These are phyloP conservation scores for Colletotrichum echinochloae DNA, from an alignment of 2,329 filamentous ascomycete species.

Conservation along the genomic window DNA sequence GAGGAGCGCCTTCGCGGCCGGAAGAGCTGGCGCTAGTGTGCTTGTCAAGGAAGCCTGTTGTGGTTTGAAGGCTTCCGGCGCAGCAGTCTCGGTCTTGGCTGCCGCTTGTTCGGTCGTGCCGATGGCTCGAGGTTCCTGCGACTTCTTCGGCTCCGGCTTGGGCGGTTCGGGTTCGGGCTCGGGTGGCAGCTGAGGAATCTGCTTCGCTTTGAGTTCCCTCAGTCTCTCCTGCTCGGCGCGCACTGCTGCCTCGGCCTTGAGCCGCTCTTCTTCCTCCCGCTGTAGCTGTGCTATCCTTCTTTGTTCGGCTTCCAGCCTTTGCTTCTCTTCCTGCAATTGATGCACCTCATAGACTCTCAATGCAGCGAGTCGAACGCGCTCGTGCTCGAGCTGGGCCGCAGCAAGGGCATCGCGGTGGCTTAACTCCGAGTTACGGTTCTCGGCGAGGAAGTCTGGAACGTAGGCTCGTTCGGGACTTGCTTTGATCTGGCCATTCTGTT, in stretches of 20 bases:
- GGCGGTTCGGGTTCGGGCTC: conserved; percentile 49
- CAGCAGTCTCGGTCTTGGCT: conserved; percentile 26
- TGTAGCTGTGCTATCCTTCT: conserved; percentile 58
- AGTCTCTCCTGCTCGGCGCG: conserved; percentile 61
- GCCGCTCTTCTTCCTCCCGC: conserved; percentile 59
- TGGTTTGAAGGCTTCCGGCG: conserved; percentile 28
- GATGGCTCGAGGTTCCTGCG: conserved; percentile 43
- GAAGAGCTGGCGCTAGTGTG: conserved; percentile 37
- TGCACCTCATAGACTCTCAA: conserved; percentile 62
- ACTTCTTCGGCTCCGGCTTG: conserved; percentile 45
- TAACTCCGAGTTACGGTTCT: conserved; percentile 71
- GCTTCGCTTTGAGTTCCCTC: conserved; percentile 60
- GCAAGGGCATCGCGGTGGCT: conserved; percentile 75
- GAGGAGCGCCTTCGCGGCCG: conserved; percentile 38
- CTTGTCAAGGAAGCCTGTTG: conserved; percentile 23
- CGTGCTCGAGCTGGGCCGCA: conserved; percentile 74
- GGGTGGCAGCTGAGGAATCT: conserved; percentile 58
- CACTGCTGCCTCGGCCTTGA: conserved; percentile 58
- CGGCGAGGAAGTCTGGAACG: conserved; percentile 70
- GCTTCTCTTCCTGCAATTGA: conserved; percentile 58
- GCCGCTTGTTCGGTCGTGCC: conserved; percentile 37
- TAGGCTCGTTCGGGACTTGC: conserved; percentile 60
- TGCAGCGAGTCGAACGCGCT: conserved; percentile 68
- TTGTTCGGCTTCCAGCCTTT: conserved; percentile 56
- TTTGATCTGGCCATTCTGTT: conserved; percentile 49